Percentiles rank a stretch among this genome's conserved stretches.
phyloP scores from a whole-genome alignment of 108 stramenopile species.

The Mediolabrus comicus region DNA sequence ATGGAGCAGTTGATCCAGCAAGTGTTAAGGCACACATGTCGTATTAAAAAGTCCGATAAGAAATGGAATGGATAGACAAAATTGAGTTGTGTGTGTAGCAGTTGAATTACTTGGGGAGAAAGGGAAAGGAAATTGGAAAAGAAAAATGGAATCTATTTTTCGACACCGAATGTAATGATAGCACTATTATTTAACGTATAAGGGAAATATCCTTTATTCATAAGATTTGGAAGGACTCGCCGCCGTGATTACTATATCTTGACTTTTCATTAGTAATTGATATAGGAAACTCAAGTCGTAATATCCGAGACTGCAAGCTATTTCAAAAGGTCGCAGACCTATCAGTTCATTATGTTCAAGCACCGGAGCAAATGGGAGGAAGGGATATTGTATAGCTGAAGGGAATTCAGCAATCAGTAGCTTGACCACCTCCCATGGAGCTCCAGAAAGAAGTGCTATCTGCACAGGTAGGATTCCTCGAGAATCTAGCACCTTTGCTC shows the following conservation, averaged over 20 bases:
- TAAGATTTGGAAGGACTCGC: background rate
- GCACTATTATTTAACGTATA: background rate
- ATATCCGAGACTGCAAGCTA: conserved; percentile 12
- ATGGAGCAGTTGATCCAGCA: conserved; percentile 92
- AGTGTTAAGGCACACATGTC: conserved; percentile 97
- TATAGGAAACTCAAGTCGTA: conserved; percentile 16
- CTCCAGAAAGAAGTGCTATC: conserved; percentile 14
- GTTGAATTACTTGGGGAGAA: background rate
- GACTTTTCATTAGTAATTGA: background rate
- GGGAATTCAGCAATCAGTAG: conserved; percentile 8
- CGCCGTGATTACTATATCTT: background rate
- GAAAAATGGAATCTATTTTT: background rate
- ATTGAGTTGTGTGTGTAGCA: background rate
- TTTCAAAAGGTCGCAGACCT: conserved; percentile 26
- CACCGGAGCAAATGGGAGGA: conserved; percentile 3
- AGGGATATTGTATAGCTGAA: background rate
- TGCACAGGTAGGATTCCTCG: conserved; percentile 27
- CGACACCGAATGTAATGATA: background rate
- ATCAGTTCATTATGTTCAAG: background rate
- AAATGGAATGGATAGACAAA: background rate
- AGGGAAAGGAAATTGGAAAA: background rate
- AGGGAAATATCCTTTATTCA: background rate
- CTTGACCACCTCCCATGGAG: conserved; percentile 10
- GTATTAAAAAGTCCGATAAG: conserved; percentile 55
- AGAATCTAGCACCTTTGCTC: conserved; percentile 1